phyloP scores from a whole-genome alignment of 768 basidiomycete species.

The Naganishia vishniacii region DNA sequence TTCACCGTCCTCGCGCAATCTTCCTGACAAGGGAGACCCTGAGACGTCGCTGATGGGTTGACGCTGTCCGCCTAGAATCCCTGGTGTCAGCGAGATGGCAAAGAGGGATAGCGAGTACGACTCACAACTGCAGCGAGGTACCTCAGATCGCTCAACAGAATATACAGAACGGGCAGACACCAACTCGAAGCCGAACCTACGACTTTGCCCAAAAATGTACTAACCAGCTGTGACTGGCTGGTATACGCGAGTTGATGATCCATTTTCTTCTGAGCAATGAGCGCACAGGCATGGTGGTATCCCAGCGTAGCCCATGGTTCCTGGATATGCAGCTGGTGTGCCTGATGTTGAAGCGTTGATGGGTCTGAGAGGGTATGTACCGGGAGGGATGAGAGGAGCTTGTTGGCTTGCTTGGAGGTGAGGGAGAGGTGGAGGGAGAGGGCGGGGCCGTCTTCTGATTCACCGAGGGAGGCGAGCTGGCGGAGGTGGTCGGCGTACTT shows the following conservation, averaged over 20 bases:
- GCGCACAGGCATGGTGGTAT: neutral
- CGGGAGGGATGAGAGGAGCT: slow-evolving; percentile 9
- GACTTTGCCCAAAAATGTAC: slow-evolving; percentile 5
- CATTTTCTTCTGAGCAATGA: neutral
- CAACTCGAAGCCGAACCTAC: slow-evolving; percentile 50
- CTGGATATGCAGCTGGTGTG: neutral
- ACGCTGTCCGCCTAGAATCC: slow-evolving; percentile 20
- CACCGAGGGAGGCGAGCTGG: slow-evolving; percentile 6
- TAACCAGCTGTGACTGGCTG: neutral
- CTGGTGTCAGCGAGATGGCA: slow-evolving; percentile 25
- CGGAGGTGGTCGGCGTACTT: slow-evolving; percentile 16
- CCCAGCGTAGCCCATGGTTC: slow-evolving; percentile 1
- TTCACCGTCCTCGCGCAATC: slow-evolving; percentile 79
- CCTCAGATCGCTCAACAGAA: slow-evolving; percentile 70
- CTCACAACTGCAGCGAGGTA: slow-evolving; percentile 78
- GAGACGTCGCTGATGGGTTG: slow-evolving; percentile 28
- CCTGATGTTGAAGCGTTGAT: neutral
- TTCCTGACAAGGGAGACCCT: slow-evolving; percentile 64
- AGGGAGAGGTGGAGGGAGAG: slow-evolving; percentile 11
- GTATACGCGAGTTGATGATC: slow-evolving; percentile 6
- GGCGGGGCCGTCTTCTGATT: slow-evolving; percentile 10
- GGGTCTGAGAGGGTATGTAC: neutral
- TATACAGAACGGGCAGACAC: slow-evolving; percentile 77
- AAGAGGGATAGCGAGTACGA: neutral
- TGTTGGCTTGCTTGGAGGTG: neutral